phyloP scores from a whole-genome alignment of 352 stramenopile species.

The Pythium sp. region DNA sequence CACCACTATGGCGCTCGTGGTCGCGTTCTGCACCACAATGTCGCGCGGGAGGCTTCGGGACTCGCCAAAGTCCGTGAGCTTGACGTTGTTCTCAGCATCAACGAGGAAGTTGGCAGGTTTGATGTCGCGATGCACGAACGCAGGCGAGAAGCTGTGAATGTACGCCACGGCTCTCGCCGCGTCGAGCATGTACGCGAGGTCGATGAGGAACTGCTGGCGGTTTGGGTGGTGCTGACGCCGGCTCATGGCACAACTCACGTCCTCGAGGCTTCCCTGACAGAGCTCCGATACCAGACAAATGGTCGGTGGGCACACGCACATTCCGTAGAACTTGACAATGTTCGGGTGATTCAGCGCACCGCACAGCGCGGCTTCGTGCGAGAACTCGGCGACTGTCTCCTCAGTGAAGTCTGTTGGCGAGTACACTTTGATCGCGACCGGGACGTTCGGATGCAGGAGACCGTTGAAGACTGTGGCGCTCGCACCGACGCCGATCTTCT shows the following conservation, averaged over 20 bases:
- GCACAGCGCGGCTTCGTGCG: conserved; percentile 73
- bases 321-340: conserved; percentile 80
- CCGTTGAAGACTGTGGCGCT: conserved; percentile 54
- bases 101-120: conserved; percentile 84
- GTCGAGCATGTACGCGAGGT: conserved; percentile 63
- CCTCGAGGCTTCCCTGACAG: conserved; percentile 46
- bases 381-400: conserved; percentile 72
- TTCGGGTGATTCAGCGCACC: conserved; percentile 71
- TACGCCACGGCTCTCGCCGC: conserved; percentile 61
- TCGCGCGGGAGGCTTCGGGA: conserved; percentile 31
- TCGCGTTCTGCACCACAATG: conserved; percentile 1
- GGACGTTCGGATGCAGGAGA: conserved; percentile 31
- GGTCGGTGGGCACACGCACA: conserved; percentile 75
- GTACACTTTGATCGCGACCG: conserved; percentile 59
- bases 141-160: conserved; percentile 69
- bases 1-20: neutral
- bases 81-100: conserved; percentile 48
- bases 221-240: conserved; percentile 16
- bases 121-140: conserved; percentile 73
- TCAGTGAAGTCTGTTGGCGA: conserved; percentile 53
- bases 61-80: conserved; percentile 81
- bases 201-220: conserved; percentile 49
- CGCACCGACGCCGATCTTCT: conserved; percentile 46
- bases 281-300: conserved; percentile 70
- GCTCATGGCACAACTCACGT: conserved; percentile 27